Evolutionary conservation across 83 land plant species (phyloP), one percentile per base, ranked within the genome.

Genomic region (Diphasiastrum complanatum): DNA sequence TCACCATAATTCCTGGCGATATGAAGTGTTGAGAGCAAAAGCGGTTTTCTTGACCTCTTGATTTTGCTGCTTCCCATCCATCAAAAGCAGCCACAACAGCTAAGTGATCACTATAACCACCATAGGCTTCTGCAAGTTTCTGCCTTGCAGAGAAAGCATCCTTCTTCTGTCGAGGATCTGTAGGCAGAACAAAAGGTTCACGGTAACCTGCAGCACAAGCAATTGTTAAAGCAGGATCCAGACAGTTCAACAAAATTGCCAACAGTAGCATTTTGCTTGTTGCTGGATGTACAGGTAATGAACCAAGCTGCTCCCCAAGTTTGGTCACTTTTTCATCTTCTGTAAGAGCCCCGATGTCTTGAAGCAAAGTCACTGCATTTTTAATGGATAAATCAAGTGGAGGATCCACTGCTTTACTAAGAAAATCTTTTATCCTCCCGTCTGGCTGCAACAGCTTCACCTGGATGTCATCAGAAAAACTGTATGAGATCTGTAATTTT

Each of bases 191-290:
- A 55, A 93, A 93, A 12, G 99, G 99, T n/a, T 93, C 92, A 46
- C 78, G 72, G 37, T 71, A 89, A 54, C 86, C 92, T 46, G 89
- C 72, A 2, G 97, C 92, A 77, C 86, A 81, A 35, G 99, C 99
- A 23, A 86, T 52, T 32, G 92, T 93, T 45, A 93, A 64, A 28
- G 99, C 99, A 40, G 99, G 99, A 46, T 84, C 99, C 33, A 93
- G 84, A 74, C 99, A 93, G 56, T 89, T 86, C 71, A 93, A 56
- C 65, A 93, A 55, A 52, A 93, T 84, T 11, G 89, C 86, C 70
- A 89, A 63, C 43, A 93, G 61, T 60, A 93, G 83, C 99, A 95
- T 95, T 72, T 85, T 95, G 83, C 93, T 79, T n/a, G 84, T 95
- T 23, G 82, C 66, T 41, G 99, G 99, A 76, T 95, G 97, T 31